Evolutionary conservation across 192 early-diverging fungal genomes (phyloP).

Genomic region (Cetraspora pellucida): DNA sequence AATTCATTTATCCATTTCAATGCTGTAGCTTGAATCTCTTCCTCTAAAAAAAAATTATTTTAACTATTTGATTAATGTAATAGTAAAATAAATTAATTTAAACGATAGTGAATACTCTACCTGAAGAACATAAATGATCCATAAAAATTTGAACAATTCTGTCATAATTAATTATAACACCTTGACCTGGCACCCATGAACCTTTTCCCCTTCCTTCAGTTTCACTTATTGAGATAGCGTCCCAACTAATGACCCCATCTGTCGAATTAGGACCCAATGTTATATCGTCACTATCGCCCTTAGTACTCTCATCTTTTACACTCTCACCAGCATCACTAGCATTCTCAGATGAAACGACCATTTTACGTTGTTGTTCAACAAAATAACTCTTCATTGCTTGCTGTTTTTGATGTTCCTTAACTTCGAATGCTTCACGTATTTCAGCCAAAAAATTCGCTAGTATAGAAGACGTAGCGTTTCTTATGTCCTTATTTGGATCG

Average conservation of each 20-base stretch:
- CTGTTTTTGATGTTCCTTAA: slow-evolving; percentile 61
- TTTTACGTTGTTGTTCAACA: slow-evolving; percentile 27
- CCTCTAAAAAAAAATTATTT: slow-evolving; percentile 51
- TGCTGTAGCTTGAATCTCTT: slow-evolving; percentile 92
- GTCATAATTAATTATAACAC: slow-evolving; percentile 81
- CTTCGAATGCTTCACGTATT: slow-evolving; percentile 70
- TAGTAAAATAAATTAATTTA: neutral
- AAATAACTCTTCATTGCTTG: slow-evolving; percentile 38
- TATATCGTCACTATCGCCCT: slow-evolving; percentile 31
- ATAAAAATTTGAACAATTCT: slow-evolving; percentile 82
- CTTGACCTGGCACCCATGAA: slow-evolving; percentile 74
- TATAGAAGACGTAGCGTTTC: slow-evolving; percentile 76
- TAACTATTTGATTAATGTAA: neutral
- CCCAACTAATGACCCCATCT: slow-evolving; percentile 25
- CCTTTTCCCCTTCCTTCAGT: slow-evolving; percentile 55
- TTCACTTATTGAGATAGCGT: slow-evolving; percentile 31
- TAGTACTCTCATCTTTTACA: slow-evolving; percentile 1
- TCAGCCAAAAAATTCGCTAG: slow-evolving; percentile 91
- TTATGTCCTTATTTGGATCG: slow-evolving; percentile 89
- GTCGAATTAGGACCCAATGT: slow-evolving; percentile 13
- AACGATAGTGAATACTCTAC: slow-evolving; percentile 29
- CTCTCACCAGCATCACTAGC: slow-evolving; percentile 18
- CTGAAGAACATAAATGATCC: slow-evolving; percentile 73
- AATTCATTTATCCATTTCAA: slow-evolving; percentile 93
- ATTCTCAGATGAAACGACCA: neutral